phyloP scores from a whole-genome alignment of 2,329 filamentous ascomycete species.

The Paecilomyces niveus region DNA sequence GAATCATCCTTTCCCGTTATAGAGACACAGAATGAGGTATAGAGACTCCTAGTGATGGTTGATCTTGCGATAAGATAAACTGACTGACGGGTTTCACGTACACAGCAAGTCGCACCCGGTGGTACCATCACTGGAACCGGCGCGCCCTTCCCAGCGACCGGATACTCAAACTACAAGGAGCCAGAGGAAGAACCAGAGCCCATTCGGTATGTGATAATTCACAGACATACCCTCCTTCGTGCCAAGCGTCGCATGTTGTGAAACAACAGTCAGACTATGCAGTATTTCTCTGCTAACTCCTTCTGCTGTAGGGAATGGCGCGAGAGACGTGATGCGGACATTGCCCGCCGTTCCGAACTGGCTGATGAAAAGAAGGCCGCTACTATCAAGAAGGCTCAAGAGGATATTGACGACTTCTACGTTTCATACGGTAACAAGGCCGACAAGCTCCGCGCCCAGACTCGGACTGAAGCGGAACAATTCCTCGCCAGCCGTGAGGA shows the following conservation, averaged over 20 bases:
- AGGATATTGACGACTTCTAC: conserved; percentile 98
- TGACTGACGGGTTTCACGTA: conserved; percentile 8
- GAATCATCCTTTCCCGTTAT: conserved; percentile 89
- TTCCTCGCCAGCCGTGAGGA: conserved; percentile 86
- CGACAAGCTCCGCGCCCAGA: conserved; percentile 85
- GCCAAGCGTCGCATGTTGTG: neutral
- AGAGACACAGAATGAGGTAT: conserved; percentile 63
- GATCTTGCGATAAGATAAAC: conserved; percentile 2
- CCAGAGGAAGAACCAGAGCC: conserved; percentile 80
- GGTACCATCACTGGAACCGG: conserved; percentile 70
- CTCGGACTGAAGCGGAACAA: conserved; percentile 84
- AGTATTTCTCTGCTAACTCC: neutral
- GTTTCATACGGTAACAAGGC: conserved; percentile 99
- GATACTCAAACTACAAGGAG: conserved; percentile 47
- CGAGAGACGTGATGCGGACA: conserved; percentile 74
- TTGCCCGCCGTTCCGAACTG: conserved; percentile 76
- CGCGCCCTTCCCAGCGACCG: conserved; percentile 49
- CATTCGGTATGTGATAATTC: conserved; percentile 48
- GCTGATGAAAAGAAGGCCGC: conserved; percentile 75
- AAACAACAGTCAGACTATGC: neutral
- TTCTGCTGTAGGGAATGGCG: conserved; percentile 65
- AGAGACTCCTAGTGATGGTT: neutral
- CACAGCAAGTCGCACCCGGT: conserved; percentile 63
- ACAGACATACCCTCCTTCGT: neutral
- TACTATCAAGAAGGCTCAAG: conserved; percentile 80